These are phyloP conservation scores for Cercophora newfieldiana DNA, from an alignment of 495 filamentous ascomycete genomes.

Conservation along the genomic window DNA sequence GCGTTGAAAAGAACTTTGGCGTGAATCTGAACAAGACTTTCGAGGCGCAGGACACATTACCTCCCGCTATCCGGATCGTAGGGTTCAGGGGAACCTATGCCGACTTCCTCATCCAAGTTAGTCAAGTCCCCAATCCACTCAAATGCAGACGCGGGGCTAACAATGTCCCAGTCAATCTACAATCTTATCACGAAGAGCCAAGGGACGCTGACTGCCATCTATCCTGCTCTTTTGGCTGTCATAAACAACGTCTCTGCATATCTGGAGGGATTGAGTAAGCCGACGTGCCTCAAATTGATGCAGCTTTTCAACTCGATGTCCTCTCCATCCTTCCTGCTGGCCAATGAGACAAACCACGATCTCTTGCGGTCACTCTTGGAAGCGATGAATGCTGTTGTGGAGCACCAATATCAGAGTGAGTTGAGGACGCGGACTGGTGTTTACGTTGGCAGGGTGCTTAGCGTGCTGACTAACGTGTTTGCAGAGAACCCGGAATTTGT, in stretches of 20 bases:
- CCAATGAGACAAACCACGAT: constrained; percentile 88
- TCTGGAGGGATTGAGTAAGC: constrained; percentile 70
- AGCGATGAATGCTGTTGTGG: constrained; percentile 87
- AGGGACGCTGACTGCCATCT: constrained; percentile 86
- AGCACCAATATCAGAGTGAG: constrained; percentile 85
- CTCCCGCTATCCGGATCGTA: constrained; percentile 72
- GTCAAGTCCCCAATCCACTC: constrained; percentile 27
- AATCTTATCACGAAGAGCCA: constrained; percentile 89
- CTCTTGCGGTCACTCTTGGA: constrained; percentile 83
- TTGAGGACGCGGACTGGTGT: neutral
- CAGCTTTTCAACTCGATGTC: constrained; percentile 95
- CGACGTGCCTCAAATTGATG: constrained; percentile 76
- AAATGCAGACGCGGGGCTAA: constrained; percentile 32
- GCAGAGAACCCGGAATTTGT: constrained; percentile 82
- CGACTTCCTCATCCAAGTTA: constrained; percentile 89
- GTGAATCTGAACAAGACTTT: constrained; percentile 87
- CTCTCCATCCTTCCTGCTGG: constrained; percentile 88
- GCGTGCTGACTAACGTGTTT: constrained; percentile 30
- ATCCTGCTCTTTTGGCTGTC: constrained; percentile 88
- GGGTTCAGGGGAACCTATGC: constrained; percentile 90
- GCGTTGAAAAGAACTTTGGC: constrained; percentile 89
- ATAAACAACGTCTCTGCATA: constrained; percentile 91
- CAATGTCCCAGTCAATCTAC: constrained; percentile 72
- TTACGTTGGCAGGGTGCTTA: no score
- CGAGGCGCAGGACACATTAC: constrained; percentile 84